Conservation (phyloP, 345 rosid species). For the Citrus cavaleriei region DNA sequence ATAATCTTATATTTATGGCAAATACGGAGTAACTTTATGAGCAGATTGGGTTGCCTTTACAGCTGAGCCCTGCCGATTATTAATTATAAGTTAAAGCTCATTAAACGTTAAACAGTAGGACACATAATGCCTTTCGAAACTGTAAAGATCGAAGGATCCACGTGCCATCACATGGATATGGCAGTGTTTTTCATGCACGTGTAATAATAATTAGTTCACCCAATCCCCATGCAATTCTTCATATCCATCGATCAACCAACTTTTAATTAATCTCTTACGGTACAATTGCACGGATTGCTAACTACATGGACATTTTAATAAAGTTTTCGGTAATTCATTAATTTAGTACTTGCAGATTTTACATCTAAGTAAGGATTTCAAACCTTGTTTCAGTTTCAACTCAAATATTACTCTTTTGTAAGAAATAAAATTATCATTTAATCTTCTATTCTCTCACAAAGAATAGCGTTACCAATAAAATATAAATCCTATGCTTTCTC, state of each 20-base stretch:
- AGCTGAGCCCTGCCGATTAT: background rate
- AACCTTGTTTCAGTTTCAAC: too few relatives aligned
- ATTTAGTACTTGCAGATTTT: too few relatives aligned
- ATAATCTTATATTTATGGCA: too few relatives aligned
- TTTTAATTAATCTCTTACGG: background rate
- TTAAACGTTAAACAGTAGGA: background rate
- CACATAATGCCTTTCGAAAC: background rate
- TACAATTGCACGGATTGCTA: background rate
- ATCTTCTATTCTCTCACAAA: too few relatives aligned
- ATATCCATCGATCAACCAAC: background rate
- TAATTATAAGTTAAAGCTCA: background rate
- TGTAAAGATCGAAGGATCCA: conserved; percentile 7
- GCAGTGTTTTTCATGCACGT: background rate
- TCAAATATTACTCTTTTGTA: too few relatives aligned
- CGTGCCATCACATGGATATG: conserved; percentile 25
- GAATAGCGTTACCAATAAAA: too few relatives aligned
- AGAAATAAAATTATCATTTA: too few relatives aligned
- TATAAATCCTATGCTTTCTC: too few relatives aligned
- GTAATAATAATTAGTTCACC: conserved; percentile 7
- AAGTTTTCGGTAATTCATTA: background rate
- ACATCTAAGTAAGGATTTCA: background rate
- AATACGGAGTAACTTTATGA: background rate
- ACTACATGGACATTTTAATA: background rate
- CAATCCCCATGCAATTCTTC: conserved; percentile 20
- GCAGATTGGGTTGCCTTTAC: background rate